Base-by-base conservation (phyloP, 768 basidiomycete species). In the Kwoniella dendrophila region DNA sequence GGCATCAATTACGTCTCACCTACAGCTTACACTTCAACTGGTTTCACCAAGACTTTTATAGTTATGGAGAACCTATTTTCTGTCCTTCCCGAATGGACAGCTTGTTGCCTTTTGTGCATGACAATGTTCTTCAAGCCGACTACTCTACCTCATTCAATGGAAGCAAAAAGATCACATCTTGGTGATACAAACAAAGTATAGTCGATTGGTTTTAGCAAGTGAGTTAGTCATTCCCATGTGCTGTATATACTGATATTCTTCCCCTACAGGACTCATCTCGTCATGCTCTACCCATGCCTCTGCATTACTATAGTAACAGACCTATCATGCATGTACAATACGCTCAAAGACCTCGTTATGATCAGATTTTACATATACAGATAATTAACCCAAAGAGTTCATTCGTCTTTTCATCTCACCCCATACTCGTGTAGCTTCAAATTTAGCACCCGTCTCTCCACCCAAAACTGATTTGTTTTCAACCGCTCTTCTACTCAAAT, bases 41-140 rank as follows among this genome's bases (percentile, higher is more conserved):
- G 61, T 6, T 58, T 70, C 52, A 50, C 59, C 1, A 30, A 44
- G 2, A 16, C 36, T 5, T 70, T 70, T 40, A 44, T 64, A 26
- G 57, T 33, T 32, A 53, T 50, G 27, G 69, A 70, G 44, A 59
- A 64, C 48, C 40, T 62, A 38, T 55, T 67, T 24, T 62, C 62
- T 18, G 63, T 63, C 24, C 41, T 62, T 18, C 66, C 60, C 24
- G 69, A 70, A 34, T 70, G 69, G 69, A 36, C 56, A 6, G 51
- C 69, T 0, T 70, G 69, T 49, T 60, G 58, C 30, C 55, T 70
- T 16, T 56, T 70, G 20, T 51, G 66, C 3, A 41, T 32, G 2
- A 66, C 65, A 29, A 57, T 67, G 54, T 67, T 67, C 51, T 53
- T 59, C 26, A 43, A 50, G 24, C 51, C 51, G n/a, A n/a, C n/a